Conservation (phyloP, 163 green algal species). For the Volvox carteri region DNA sequence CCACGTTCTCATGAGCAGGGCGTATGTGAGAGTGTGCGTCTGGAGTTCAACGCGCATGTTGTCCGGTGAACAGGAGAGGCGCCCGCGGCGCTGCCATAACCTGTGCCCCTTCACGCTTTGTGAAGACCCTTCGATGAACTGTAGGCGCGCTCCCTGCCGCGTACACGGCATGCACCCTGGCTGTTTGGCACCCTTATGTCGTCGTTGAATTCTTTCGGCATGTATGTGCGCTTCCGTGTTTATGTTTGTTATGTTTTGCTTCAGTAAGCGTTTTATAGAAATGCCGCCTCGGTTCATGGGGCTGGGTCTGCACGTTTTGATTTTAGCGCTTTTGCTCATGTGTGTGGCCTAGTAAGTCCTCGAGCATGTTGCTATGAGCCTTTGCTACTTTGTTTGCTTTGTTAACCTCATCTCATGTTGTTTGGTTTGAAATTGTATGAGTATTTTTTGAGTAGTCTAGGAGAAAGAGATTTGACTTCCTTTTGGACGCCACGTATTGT, state of each 20-base stretch:
- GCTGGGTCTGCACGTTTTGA: conserved; percentile 32
- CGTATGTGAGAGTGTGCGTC: no score
- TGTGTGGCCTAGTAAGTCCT: conserved; percentile 1
- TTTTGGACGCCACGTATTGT: conserved; percentile 18
- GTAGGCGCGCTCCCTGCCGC: no score
- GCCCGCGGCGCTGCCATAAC: no score
- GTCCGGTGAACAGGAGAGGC: no score
- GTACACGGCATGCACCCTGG: no score
- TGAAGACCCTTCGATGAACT: no score
- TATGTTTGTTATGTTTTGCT: conserved; percentile 32
- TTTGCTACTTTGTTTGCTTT: conserved; percentile 23
- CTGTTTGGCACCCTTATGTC: no score
- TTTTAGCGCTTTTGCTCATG: conserved; percentile 28
- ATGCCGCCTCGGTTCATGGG: conserved; percentile 27
- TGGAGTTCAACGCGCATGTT: no score
- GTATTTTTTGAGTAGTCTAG: conserved; percentile 28
- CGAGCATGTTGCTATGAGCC: conserved; percentile 29
- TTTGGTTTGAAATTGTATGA: conserved; percentile 32
- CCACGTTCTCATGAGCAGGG: no score
- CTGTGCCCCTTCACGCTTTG: no score
- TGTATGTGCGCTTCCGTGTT: neutral
- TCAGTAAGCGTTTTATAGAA: conserved; percentile 36
- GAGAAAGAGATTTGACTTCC: neutral
- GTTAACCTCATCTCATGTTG: conserved; percentile 45
- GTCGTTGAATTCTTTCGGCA: conserved; percentile 12